A percentile compares a stretch with the other conserved stretches of the same genome.
phyloP scores from a whole-genome alignment of 345 rosid species.

The Mangifera indica region DNA sequence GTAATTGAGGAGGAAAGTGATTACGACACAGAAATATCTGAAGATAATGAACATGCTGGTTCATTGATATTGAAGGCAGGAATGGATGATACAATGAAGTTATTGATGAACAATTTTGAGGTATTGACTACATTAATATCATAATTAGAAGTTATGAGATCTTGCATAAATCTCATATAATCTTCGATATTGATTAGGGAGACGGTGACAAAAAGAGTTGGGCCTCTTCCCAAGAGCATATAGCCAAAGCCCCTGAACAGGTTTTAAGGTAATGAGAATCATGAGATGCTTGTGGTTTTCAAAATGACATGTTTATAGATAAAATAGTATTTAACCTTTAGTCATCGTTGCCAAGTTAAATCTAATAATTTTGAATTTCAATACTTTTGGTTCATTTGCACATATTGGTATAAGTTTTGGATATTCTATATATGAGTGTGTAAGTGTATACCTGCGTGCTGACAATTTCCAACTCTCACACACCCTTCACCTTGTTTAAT shows the following conservation, averaged over 20 bases:
- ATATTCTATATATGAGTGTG: neutral
- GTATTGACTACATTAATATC: conserved; percentile 29
- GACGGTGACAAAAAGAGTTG: conserved; percentile 60
- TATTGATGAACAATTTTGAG: conserved; percentile 55
- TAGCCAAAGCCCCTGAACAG: conserved; percentile 79
- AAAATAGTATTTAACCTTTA: too few relatives aligned
- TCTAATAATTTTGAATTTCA: neutral
- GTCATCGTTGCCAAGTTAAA: neutral
- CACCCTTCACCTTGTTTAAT: neutral
- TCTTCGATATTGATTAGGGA: conserved; percentile 41
- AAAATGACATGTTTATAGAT: neutral
- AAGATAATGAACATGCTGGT: conserved; percentile 32
- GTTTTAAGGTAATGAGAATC: conserved; percentile 72
- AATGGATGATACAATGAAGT: conserved; percentile 47
- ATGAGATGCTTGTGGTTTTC: neutral
- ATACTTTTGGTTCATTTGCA: neutral
- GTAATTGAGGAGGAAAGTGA: conserved; percentile 70
- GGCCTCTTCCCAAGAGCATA: conserved; percentile 62
- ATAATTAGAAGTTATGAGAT: conserved; percentile 1
- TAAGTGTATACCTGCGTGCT: neutral
- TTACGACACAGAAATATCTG: conserved; percentile 53
- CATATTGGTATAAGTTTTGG: neutral
- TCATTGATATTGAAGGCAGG: conserved; percentile 41
- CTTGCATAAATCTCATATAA: conserved; percentile 2
- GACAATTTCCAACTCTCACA: neutral